Evolutionary conservation across 163 green algal species (phyloP), one percentile per base, ranked within the genome.

Genomic region (Volvox carteri): DNA sequence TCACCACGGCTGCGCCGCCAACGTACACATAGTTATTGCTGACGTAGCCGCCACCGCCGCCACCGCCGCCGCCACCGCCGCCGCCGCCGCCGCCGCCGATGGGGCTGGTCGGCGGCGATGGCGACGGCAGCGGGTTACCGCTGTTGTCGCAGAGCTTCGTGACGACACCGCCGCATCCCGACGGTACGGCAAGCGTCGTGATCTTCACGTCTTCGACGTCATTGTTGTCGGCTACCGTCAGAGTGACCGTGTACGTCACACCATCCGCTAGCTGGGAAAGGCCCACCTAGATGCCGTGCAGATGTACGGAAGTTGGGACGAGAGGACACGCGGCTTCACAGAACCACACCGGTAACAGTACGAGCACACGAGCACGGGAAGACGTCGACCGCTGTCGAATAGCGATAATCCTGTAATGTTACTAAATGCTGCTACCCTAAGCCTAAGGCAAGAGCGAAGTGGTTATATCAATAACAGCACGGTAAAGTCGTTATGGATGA

Each of bases 191-290:
- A 37, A 86, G 42, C 2, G 78, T 65, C 0, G 19, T 23, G 28
- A 35, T 50, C 14, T 65, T 54, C 23, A 4, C 50, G 39, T 62
- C 58, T 42, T 86, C 78, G 19, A 86, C 42, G 60, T 78, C 78
- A n/a, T 11, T 48, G 0, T 42, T 6, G 60, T 86, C 78, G 4
- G 25, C 23, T 11, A 86, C 78, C 4, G 41, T 48, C 7, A 86
- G 78, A 2, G 60, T 86, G 9, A 77, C 78, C 25, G 39, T 86
- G 78, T 86, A 86, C 12, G 78, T 86, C 8, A 52, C 60, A 11
- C 42, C 42, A 28, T 42, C 39, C 2, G 60, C 58, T 8, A 86
- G 78, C 37, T 42, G 44, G 0, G 58, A 16, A 4, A 86, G 58
- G 78, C 73, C 37, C 6, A 85, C 35, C 77, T 85, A 46, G 30